phyloP scores from a whole-genome alignment of 2,329 filamentous ascomycete genomes.

The Periglandula ipomoeae region DNA sequence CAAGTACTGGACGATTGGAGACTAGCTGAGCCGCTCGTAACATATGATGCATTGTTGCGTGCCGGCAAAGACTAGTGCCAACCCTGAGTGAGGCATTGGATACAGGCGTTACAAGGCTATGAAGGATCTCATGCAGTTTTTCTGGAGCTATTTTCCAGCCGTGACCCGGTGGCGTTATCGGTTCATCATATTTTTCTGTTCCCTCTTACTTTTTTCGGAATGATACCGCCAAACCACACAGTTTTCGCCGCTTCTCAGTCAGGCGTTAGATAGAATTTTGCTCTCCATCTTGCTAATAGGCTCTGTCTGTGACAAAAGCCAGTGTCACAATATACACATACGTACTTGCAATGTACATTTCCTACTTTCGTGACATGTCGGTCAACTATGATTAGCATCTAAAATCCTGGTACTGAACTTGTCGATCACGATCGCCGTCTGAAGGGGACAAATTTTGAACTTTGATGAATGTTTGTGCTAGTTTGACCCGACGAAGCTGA shows the following conservation, averaged over 20 bases:
- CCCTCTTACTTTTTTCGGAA: neutral
- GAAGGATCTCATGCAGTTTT: constrained; percentile 21
- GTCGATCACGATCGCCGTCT: too few relatives aligned
- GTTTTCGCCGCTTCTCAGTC: neutral
- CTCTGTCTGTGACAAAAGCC: neutral
- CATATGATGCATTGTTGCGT: neutral
- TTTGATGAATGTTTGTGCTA: too few relatives aligned
- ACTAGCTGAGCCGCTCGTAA: neutral
- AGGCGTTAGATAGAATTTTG: constrained; percentile 2
- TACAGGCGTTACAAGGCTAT: constrained; percentile 25
- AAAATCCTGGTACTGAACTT: too few relatives aligned
- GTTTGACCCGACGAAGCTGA: too few relatives aligned
- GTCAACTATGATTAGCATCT: too few relatives aligned
- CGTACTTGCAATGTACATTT: neutral
- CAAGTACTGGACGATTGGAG: neutral
- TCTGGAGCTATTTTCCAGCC: constrained; percentile 23
- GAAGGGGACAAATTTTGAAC: too few relatives aligned
- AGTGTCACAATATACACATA: neutral
- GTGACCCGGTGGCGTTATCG: constrained; percentile 6
- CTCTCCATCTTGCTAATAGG: neutral
- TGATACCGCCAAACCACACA: constrained; percentile 2
- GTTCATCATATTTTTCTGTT: neutral
- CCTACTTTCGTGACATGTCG: neutral
- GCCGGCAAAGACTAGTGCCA: constrained; percentile 10
- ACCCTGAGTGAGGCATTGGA: constrained; percentile 12